Conservation (phyloP, 371 early-diverging fungal genomes). For the Quaeritorhiza haematococci region DNA sequence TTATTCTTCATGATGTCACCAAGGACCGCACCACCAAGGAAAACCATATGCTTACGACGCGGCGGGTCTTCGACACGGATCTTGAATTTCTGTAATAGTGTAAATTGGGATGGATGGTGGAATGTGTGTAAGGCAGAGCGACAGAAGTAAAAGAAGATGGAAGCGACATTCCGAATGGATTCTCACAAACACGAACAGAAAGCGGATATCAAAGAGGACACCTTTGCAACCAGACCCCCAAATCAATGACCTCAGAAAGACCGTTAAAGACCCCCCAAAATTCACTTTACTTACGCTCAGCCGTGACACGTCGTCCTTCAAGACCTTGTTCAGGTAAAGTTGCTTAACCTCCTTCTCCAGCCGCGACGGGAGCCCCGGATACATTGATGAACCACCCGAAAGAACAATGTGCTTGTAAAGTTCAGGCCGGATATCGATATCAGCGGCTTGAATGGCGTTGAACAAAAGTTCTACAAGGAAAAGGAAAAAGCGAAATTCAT, state of each 20-base stretch:
- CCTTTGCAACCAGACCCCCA: background rate
- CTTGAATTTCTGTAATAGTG: slow-evolving; percentile 90
- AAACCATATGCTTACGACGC: slow-evolving; percentile 96
- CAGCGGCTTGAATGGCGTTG: slow-evolving; percentile 84
- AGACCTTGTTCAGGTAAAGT: slow-evolving; percentile 82
- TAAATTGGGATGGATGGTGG: too few species aligned
- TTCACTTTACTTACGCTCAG: slow-evolving; percentile 59
- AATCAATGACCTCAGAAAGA: background rate
- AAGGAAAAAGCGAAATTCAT: background rate
- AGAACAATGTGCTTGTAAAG: slow-evolving; percentile 94
- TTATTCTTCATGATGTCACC: slow-evolving; percentile 93
- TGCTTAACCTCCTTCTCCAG: slow-evolving; percentile 97
- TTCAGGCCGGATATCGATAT: slow-evolving; percentile 88
- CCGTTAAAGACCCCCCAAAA: too few species aligned
- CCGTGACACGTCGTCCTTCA: slow-evolving; percentile 76
- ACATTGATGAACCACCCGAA: slow-evolving; percentile 97
- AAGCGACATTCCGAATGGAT: slow-evolving; percentile 1
- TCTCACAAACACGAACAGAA: too few species aligned
- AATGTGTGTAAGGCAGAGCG: too few species aligned
- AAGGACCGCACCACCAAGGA: slow-evolving; percentile 95
- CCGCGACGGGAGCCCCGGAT: slow-evolving; percentile 92
- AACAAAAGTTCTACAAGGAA: slow-evolving; percentile 74
- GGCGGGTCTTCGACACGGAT: slow-evolving; percentile 96
- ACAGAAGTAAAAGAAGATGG: background rate
- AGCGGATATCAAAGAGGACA: too few species aligned